A percentile compares a stretch with the other conserved stretches of the same genome.
Evolutionary conservation across 371 early-diverging fungal species (phyloP).

Genomic region (Mucor piriformis): DNA sequence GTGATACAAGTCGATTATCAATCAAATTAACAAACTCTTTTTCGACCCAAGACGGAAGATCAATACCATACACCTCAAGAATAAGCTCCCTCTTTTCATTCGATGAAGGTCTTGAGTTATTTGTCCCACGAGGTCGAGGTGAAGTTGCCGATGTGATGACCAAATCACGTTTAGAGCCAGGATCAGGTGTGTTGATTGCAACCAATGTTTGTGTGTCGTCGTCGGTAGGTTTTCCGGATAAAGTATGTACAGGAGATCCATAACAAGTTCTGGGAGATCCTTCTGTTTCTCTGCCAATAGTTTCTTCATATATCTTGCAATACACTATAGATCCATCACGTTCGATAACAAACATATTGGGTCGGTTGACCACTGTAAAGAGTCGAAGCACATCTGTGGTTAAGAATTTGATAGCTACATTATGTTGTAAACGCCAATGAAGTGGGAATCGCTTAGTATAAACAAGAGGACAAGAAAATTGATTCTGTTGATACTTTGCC

Average conservation of each 20-base stretch:
- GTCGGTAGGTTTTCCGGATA: conserved; percentile 4
- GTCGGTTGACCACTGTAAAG: conserved; percentile 72
- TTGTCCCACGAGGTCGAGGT: conserved; percentile 18
- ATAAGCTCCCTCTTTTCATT: conserved; percentile 54
- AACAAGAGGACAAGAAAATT: conserved; percentile 74
- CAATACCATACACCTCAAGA: conserved; percentile 77
- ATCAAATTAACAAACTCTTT: conserved; percentile 70
- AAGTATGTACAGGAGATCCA: conserved; percentile 15
- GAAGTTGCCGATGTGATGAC: conserved; percentile 11
- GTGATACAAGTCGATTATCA: conserved; percentile 62
- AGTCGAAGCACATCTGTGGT: conserved; percentile 57
- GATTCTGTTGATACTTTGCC: conserved; percentile 55
- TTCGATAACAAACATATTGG: conserved; percentile 74
- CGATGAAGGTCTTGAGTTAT: conserved; percentile 9
- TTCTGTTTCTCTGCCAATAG: background rate
- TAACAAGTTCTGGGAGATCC: conserved; percentile 17
- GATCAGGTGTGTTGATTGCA: background rate
- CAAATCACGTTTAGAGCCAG: conserved; percentile 16
- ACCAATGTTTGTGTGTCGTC: conserved; percentile 19
- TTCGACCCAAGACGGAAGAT: conserved; percentile 66
- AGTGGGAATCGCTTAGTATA: conserved; percentile 68
- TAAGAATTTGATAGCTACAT: conserved; percentile 67
- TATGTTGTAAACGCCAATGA: conserved; percentile 76
- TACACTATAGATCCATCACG: conserved; percentile 57
- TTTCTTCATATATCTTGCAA: conserved; percentile 48